Base-by-base conservation (phyloP, 2,329 filamentous ascomycete species). In the Pseudovirgaria hyperparasitica region DNA sequence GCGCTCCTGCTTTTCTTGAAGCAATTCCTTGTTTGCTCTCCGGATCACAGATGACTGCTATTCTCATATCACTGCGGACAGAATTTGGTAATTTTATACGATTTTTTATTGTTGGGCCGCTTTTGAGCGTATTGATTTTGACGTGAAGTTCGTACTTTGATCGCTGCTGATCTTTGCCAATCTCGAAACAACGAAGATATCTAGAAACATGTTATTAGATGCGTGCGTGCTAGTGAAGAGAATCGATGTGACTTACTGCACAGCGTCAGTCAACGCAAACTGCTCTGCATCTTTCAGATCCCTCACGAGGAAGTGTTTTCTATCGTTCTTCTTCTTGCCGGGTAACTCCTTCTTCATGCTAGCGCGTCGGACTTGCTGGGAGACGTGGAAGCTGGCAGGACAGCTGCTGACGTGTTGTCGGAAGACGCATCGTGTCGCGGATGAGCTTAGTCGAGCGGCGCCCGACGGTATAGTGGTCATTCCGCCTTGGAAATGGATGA, bases 1-100 rank as follows among this genome's bases (percentile, higher is more conserved):
- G 67, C 10, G 90, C 92, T 28, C 90, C 92, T 1, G 80, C 79
- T 7, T 71, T 67, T 18, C 67, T 67, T 4, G 92, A 90, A 27
- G 82, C 76, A 38, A 71, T 66, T 27, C 77, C 84, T 26, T 74
- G 67, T 35, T 73, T 68, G 37, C 80, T 85, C 38, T 75, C 76
- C 29, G 87, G 78, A n/a, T 82, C 75, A 51, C 80, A 87, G 41
- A 98, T 82, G 30, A 96, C 90, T 48, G 78, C 90, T 45, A 98
- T 85, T 36, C 77, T 76, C 27, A 85, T 67, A 52, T 92, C 84
- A 36, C 82, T 92, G 53, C 84, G 81, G 39, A 96, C 82, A 4
- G 86, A 78, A 54, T 92, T 79, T 1, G 90, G 90, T 11, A 98
- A 75, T 22, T 79, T 76, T 48, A 98, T 67, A 50, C 82, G 81